Percentiles rank a stretch among this genome's conserved stretches.
phyloP scores from a whole-genome alignment of 148 eudicot species.

The Polygonum maritimum region DNA sequence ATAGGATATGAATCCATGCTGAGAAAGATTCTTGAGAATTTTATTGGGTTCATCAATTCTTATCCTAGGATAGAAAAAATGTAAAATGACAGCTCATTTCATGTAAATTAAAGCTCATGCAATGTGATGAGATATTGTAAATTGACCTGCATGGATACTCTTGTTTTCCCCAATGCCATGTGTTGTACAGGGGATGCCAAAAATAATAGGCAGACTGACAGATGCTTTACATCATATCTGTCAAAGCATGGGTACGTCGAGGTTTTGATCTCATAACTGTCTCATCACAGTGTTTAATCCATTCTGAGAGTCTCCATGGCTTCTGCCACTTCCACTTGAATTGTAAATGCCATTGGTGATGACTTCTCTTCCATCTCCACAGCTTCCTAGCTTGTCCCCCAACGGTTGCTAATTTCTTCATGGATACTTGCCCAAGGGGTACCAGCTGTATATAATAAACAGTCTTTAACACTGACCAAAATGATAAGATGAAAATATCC shows the following conservation, averaged over 20 bases:
- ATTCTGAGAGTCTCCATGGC: conserved; percentile 97
- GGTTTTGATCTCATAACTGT: conserved; percentile 72
- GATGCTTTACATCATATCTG: conserved; percentile 37
- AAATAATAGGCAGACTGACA: conserved; percentile 24
- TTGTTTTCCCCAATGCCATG: conserved; percentile 9
- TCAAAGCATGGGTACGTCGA: conserved; percentile 57
- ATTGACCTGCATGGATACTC: conserved; percentile 9
- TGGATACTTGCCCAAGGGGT: conserved; percentile 78
- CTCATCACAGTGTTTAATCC: conserved; percentile 95
- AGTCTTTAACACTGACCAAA: background rate
- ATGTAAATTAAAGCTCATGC: background rate
- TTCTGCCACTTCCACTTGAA: conserved; percentile 99
- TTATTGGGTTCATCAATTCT: no score
- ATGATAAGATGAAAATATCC: background rate
- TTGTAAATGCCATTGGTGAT: conserved; percentile 94
- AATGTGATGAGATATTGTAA: background rate
- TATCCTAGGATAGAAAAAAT: no score
- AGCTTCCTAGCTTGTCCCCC: conserved; percentile 84
- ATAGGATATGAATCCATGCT: background rate
- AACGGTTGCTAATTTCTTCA: conserved; percentile 69
- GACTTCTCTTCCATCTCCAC: conserved; percentile 99
- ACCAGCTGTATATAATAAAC: conserved; percentile 57
- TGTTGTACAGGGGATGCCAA: conserved; percentile 30
- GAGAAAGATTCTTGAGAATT: background rate
- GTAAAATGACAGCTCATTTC: background rate